These are phyloP conservation scores for Blakeslea trispora DNA, from an alignment of 371 early-diverging fungal genomes.

Conservation along the genomic window DNA sequence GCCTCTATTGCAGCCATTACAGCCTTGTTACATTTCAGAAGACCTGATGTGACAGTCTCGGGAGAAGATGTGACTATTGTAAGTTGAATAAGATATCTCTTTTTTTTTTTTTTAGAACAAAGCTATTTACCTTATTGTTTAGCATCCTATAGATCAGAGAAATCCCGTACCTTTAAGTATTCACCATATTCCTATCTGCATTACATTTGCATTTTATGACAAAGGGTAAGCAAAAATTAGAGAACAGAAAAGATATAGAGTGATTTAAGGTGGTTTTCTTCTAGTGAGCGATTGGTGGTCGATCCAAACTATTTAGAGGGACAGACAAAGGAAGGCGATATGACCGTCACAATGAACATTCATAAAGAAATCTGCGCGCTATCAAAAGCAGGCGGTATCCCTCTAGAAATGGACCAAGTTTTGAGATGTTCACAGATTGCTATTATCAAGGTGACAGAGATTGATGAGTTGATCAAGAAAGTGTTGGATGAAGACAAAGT, in stretches of 20 bases:
- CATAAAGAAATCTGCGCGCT: constrained; percentile 92
- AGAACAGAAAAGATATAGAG: too few species aligned
- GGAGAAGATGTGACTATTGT: constrained; percentile 91
- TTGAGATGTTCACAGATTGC: constrained; percentile 78
- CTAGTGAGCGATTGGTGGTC: constrained; percentile 73
- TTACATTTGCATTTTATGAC: constrained; percentile 89
- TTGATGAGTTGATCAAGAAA: constrained; percentile 69
- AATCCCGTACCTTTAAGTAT: constrained; percentile 92
- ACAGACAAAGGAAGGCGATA: constrained; percentile 74
- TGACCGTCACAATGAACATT: constrained; percentile 88
- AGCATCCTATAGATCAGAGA: constrained; percentile 86
- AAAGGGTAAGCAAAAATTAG: constrained; percentile 75
- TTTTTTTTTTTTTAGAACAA: neutral
- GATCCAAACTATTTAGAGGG: constrained; percentile 90
- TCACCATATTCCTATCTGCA: constrained; percentile 93
- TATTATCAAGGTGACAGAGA: constrained; percentile 69
- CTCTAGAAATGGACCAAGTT: constrained; percentile 70
- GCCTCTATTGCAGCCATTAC: constrained; percentile 91
- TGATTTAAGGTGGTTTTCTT: too few species aligned
- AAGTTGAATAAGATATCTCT: too few species aligned
- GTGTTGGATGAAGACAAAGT: constrained; percentile 59
- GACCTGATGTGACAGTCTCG: constrained; percentile 92
- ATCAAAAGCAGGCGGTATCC: constrained; percentile 89
- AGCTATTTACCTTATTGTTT: too few species aligned
- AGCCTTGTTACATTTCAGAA: constrained; percentile 86